Evolutionary conservation across 1,284 basidiomycete genomes (phyloP).

Genomic region (Marasmius fiardii): DNA sequence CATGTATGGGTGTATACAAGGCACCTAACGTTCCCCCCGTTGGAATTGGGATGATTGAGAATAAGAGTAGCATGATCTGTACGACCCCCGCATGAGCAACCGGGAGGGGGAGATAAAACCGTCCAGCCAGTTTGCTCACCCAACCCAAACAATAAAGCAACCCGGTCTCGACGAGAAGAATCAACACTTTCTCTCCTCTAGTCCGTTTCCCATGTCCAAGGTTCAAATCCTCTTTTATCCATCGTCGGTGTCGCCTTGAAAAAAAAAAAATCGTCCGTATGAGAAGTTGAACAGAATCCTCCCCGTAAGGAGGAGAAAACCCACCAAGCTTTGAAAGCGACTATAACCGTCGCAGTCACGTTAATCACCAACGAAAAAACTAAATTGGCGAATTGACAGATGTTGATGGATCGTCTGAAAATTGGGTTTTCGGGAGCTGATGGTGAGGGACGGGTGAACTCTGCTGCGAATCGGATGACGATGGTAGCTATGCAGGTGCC

Average conservation of each 20-base stretch:
- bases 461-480: too few species aligned
- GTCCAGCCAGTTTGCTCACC: too few species aligned
- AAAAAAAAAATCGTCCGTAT: not conserved
- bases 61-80: not conserved
- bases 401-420: slow-evolving; percentile 11
- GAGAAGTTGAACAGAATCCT: not conserved
- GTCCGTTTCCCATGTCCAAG: too few species aligned
- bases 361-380: slow-evolving; percentile 18
- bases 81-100: too few species aligned
- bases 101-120: too few species aligned
- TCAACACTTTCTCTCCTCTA: too few species aligned
- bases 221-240: too few species aligned
- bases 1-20: not conserved
- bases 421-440: not conserved
- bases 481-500: too few species aligned
- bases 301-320: not conserved
- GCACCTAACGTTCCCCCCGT: not conserved
- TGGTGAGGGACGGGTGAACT: too few species aligned
- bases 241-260: too few species aligned
- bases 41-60: not conserved
- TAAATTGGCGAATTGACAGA: slow-evolving; percentile 15
- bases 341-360: slow-evolving; percentile 16
- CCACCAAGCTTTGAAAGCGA: slow-evolving; percentile 19
- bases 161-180: too few species aligned
- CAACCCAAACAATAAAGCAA: too few species aligned